Base-by-base conservation (phyloP, 108 stramenopile genomes). In the Craspedostauros australis region DNA sequence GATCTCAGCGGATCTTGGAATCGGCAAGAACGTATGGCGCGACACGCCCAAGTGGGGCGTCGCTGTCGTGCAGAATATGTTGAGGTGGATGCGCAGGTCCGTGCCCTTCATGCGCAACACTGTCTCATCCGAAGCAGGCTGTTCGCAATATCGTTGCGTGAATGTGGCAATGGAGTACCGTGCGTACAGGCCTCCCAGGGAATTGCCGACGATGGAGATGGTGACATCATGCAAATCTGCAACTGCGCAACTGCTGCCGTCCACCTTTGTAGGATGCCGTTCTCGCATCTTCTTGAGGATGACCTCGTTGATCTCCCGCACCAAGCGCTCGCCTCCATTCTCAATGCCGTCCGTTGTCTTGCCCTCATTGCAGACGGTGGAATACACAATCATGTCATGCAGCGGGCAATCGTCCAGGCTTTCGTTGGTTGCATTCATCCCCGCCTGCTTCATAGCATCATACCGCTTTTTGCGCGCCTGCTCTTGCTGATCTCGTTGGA, bases 11-110 rank as follows among this genome's bases (percentile, higher is more conserved):
- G 80, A 65, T 26, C 86, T 55, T 20, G 90, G 90, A 23, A 92
- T 51, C 11, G 76, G 76, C 16, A 92, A 39, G 56, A 77, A 92
- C 5, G 90, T 92, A 47, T 92, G 82, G 25, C 52, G 47, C 9
- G 82, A 76, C 3, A 86, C 69, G 0, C 90, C 90, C 52, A 92
- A 61, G 34, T 92, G 86, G 11, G 91, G 91, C 22, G 86, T 82
- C 15, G 91, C 91, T 7, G 91, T 92, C 28, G 91, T 92, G 50
- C 81, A 86, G 44, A 92, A 92, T 6, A 79, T 55, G 41, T 87
- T 86, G 7, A 82, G 64, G 34, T 75, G 70, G 0, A 90, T 56
- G 14, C 64, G 32, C 29, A 51, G 75, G 34, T 19, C 29, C 36
- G 16, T 21, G 32, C 41, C 65, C 50, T 51, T 46, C 7, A 66